Evolutionary conservation across 129 eudicot species (phyloP), one percentile per base, ranked within the genome.

Genomic region (Artemisia tridentata): DNA sequence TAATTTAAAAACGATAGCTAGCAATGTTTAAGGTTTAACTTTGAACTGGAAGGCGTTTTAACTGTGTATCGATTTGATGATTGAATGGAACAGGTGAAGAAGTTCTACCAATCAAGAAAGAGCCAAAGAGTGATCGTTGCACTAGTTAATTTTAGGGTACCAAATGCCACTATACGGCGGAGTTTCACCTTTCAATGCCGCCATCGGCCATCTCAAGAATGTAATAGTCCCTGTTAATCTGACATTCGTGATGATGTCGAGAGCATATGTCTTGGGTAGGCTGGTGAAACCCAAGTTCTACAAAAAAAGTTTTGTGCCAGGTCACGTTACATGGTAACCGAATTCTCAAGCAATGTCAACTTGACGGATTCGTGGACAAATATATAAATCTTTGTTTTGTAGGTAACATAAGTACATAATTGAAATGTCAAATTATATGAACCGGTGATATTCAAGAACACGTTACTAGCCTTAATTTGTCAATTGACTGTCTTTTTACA

Each of bases 121-220:
- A 88, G 84, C 61, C 74, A 82, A 21, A 56, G 86, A 11, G 79
- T 52, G 25, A 68, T 84, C 51, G 59, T 75, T 10, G 85, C n/a
- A 0, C 82, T 63, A 23, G 80, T 91, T n/a, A 21, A 21, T 23
- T 61, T 63, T 68, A 60, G 88, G 93, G 53, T 67, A 82, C 65
- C 97, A 91, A 58, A 82, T 84, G 82, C 97, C 97, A 7, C 84
- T 91, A 0, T 91, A 91, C 43, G 97, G 97, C 2, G 88, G 84
- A 16, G 84, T 91, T 53, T 75, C 96, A 2, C 80, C 80, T 31
- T 76, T 91, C 25, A 77, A 27, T 65, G 88, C 84, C 7, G 82
- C 77, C 41, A 88, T 81, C 16, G 83, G 83, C 68, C 81, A 69
- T 55, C 74, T 74, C 1, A 80, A 82, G 64, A 80, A 72, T n/a